phyloP scores from a whole-genome alignment of 2,329 filamentous ascomycete genomes.

The Trichoderma sp. region DNA sequence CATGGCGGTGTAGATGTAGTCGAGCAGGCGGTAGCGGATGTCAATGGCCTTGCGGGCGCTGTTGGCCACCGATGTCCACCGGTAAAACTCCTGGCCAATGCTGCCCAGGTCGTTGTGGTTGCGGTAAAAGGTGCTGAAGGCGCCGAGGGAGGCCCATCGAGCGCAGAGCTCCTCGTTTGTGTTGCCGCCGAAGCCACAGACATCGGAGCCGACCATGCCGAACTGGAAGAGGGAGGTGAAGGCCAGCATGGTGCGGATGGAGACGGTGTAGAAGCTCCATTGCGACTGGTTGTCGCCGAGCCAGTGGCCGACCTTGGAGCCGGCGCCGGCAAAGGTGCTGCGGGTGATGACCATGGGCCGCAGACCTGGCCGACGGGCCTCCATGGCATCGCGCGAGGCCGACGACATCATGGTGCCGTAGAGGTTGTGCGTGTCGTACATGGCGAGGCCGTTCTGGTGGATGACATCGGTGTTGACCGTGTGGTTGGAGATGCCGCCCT shows the following conservation, averaged over 20 bases:
- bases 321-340: constrained; percentile 76
- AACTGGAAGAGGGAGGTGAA: constrained; percentile 70
- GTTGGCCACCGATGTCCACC: constrained; percentile 62
- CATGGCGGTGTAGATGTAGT: constrained; percentile 77
- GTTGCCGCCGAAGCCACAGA: constrained; percentile 73
- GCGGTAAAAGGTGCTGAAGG: constrained; percentile 70
- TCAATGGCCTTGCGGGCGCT: constrained; percentile 69
- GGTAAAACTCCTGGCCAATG: constrained; percentile 67
- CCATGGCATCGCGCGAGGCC: constrained; percentile 72
- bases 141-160: constrained; percentile 69
- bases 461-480: constrained; percentile 77
- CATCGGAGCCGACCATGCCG: constrained; percentile 70
- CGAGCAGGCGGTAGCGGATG: constrained; percentile 75
- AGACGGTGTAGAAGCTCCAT: constrained; percentile 74
- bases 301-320: constrained; percentile 79
- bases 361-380: constrained; percentile 63
- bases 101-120: constrained; percentile 61
- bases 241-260: constrained; percentile 74
- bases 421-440: constrained; percentile 85
- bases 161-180: constrained; percentile 66
- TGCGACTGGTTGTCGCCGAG: constrained; percentile 73
- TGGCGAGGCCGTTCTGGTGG: constrained; percentile 68
- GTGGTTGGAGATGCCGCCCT: constrained; percentile 60
- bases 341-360: constrained; percentile 84
- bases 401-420: constrained; percentile 75